phyloP scores from a whole-genome alignment of 768 basidiomycete genomes.

The Lactarius evosmus region DNA sequence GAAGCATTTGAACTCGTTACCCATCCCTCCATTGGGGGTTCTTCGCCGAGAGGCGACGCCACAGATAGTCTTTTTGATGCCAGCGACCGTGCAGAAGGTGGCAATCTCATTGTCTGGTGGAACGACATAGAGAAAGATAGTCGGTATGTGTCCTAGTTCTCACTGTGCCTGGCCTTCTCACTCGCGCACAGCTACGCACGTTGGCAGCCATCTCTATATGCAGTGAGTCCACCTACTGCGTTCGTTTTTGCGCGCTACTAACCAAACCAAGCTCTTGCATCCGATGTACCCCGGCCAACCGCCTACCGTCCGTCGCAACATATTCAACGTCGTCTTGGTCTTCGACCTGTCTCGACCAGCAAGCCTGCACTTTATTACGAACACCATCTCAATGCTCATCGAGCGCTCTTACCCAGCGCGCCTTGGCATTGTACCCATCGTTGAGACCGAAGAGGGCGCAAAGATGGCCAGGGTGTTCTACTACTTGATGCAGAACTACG shows the following conservation, averaged over 20 bases:
- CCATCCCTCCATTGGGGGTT: conserved; percentile 52
- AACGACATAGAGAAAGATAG: conserved; percentile 88
- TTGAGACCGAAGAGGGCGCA: conserved; percentile 47
- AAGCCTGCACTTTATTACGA: conserved; percentile 59
- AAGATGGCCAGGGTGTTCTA: conserved; percentile 39
- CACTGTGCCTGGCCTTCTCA: conserved; percentile 8
- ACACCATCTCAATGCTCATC: conserved; percentile 66
- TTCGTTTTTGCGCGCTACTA: conserved; percentile 13
- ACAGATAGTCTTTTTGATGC: conserved; percentile 85
- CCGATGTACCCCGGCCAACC: conserved; percentile 79
- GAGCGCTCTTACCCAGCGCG: conserved; percentile 70
- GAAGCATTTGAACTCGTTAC: conserved; percentile 75
- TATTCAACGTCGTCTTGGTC: conserved; percentile 79
- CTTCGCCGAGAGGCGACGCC: conserved; percentile 48
- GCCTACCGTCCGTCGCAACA: conserved; percentile 67
- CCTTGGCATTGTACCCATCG: conserved; percentile 80
- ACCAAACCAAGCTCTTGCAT: conserved; percentile 57
- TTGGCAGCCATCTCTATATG: conserved; percentile 50
- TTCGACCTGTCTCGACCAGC: conserved; percentile 71
- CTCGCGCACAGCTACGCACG: conserved; percentile 43
- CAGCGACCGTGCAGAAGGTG: conserved; percentile 80
- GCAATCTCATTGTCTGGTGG: conserved; percentile 74
- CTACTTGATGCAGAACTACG: conserved; percentile 14
- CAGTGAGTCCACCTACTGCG: conserved; percentile 35
- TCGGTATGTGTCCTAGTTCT: conserved; percentile 42